A percentile compares a stretch with the other conserved stretches of the same genome.
These are phyloP conservation scores for Citrus maxima DNA, from an alignment of 345 rosid genomes.

Conservation along the genomic window DNA sequence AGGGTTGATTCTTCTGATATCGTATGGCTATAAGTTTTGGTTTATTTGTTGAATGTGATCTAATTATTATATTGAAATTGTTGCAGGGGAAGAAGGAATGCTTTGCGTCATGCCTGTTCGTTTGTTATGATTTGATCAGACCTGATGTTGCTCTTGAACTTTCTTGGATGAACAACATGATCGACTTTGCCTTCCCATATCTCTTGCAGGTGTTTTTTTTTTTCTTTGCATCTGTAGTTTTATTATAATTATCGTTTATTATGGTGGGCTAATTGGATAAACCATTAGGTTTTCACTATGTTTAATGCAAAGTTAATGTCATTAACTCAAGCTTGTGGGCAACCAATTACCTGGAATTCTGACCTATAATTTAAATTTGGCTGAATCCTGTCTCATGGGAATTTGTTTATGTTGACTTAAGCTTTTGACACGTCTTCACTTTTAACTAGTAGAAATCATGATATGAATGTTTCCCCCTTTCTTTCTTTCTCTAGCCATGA, in stretches of 20 bases:
- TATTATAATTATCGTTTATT: background rate
- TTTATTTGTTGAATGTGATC: conserved; percentile 3
- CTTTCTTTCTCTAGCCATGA: background rate
- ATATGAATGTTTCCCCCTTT: background rate
- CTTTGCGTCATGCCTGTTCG: conserved; percentile 91
- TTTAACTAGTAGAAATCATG: background rate
- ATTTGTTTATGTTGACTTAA: background rate
- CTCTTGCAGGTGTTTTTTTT: conserved; percentile 53
- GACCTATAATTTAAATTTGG: background rate
- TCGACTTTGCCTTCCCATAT: conserved; percentile 88
- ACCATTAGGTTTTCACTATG: background rate
- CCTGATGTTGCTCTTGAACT: conserved; percentile 83
- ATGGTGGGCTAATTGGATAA: background rate
- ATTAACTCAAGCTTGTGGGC: background rate
- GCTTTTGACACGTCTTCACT: background rate
- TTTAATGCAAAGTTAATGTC: background rate
- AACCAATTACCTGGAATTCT: background rate
- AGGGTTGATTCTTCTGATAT: background rate
- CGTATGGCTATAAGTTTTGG: background rate
- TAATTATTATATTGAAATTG: conserved; percentile 6
- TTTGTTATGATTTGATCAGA: conserved; percentile 82
- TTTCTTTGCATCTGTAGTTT: background rate
- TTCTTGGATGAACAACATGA: conserved; percentile 87
- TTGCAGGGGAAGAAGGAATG: conserved; percentile 88
- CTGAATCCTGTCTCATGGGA: background rate